Conservation (phyloP, 192 early-diverging fungal species). For the Pilaira anomala region DNA sequence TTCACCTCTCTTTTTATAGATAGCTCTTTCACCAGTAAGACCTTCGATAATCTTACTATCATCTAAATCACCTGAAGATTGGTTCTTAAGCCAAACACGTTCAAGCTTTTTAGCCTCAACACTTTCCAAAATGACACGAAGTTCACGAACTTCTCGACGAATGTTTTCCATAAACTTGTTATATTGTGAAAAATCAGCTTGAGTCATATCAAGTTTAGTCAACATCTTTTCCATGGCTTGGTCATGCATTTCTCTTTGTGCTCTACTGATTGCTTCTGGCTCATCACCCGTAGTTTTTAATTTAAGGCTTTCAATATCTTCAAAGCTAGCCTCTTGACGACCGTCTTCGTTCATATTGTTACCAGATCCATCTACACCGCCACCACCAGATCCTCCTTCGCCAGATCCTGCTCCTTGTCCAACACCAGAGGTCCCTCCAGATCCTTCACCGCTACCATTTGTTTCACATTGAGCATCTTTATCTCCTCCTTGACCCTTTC, state of each 20-base stretch:
- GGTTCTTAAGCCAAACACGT: conserved; percentile 78
- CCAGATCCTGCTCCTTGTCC: conserved; percentile 43
- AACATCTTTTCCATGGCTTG: conserved; percentile 68
- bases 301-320: conserved; percentile 51
- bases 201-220: conserved; percentile 68
- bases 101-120: conserved; percentile 80
- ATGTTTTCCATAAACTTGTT: conserved; percentile 58
- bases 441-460: conserved; percentile 28
- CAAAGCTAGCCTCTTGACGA: conserved; percentile 51
- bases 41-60: conserved; percentile 77
- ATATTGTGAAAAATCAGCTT: conserved; percentile 52
- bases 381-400: conserved; percentile 39
- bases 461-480: conserved; percentile 10
- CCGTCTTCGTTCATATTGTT: conserved; percentile 46
- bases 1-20: conserved; percentile 81
- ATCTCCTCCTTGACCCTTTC: not conserved
- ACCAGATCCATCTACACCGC: conserved; percentile 32
- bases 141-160: conserved; percentile 64
- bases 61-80: conserved; percentile 76
- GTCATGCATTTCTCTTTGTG: conserved; percentile 64
- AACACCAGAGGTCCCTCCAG: conserved; percentile 42
- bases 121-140: conserved; percentile 73
- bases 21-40: conserved; percentile 69
- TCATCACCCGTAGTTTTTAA: conserved; percentile 35
- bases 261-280: conserved; percentile 34